Base-by-base conservation (phyloP, 441 rosid species). In the Erodium trifolium region DNA sequence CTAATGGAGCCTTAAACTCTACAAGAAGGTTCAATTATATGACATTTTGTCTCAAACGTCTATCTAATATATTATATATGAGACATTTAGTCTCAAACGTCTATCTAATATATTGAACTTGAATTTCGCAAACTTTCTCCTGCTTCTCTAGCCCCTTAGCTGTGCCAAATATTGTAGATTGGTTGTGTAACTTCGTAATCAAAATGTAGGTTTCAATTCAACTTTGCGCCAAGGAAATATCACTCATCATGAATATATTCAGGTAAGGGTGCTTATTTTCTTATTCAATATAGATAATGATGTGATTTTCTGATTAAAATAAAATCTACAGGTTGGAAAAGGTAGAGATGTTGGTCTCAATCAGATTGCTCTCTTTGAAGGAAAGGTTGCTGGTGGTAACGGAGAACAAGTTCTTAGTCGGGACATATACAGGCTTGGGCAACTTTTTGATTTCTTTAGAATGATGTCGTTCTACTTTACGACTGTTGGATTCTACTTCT, bases 351-450 rank as follows among this genome's bases (percentile, higher is more conserved):
- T 95, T 70, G 99, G 99, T 74, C 92, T 95, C 78, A 95, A 95
- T 82, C 99, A 95, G 83, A 95, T 95, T 77, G 95, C 99, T 76
- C 67, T 95, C 57, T 95, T 95, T 84, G 99, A 95, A 82, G 99
- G 99, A 72, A 95, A 95, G 83, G 99, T 92, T 68, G 93, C 99
- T 71, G 92, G 95, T 78, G 99, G 99, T 72, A 95, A 95, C 59
- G 99, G 99, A 14, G 99, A 92, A 82, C 99, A 95, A 84, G 96
- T 95, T 80, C 97, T 95, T 74, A 95, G 99, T 75, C 88, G 99
- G 74, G 99, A 95, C 76, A 83, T 92, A 57, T 95, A 92, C 89
- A 88, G 99, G 83, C 96, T 95, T 19, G 98, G 98, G 72, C 99
- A 90, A 85, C 98, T 92, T 68, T 92, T 92, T 78, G 99, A 95